A percentile compares a stretch with the other conserved stretches of the same genome.
phyloP scores from a whole-genome alignment of 352 stramenopile genomes.

The Pythium myriotylum region DNA sequence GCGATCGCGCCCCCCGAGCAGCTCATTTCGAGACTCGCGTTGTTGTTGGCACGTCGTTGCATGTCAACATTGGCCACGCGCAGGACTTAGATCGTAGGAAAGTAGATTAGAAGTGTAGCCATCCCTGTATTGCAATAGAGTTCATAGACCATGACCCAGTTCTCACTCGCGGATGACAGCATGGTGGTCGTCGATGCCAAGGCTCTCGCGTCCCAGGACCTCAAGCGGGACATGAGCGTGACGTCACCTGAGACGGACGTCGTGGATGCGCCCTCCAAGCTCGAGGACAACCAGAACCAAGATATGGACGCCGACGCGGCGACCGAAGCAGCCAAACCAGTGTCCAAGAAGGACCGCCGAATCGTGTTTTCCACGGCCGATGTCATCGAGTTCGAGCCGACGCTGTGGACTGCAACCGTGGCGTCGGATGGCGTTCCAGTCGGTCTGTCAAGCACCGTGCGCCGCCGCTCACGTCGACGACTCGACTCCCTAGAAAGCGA shows the following conservation, averaged over 20 bases:
- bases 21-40: conserved; percentile 27
- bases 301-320: conserved; percentile 7
- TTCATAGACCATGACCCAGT: conserved; percentile 17
- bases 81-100: conserved; percentile 13
- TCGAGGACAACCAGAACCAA: conserved; percentile 26
- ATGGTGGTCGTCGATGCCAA: conserved; percentile 18
- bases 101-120: conserved; percentile 13
- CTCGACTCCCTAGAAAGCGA: conserved; percentile 74
- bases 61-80: conserved; percentile 11
- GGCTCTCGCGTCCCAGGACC: conserved; percentile 11
- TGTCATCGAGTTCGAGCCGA: conserved; percentile 82
- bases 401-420: conserved; percentile 79
- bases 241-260: conserved; percentile 2
- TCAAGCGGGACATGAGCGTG: conserved; percentile 13
- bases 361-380: conserved; percentile 67
- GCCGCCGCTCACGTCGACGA: conserved; percentile 57
- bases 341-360: conserved; percentile 35
- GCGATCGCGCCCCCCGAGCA: not conserved
- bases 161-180: conserved; percentile 11
- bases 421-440: conserved; percentile 79
- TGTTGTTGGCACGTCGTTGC: conserved; percentile 19
- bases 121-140: conserved; percentile 11
- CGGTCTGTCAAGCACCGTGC: conserved; percentile 68
- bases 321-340: not conserved
- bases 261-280: not conserved